These are phyloP conservation scores for Erythrobasidium yunnanense DNA, from an alignment of 768 basidiomycete species.

Conservation along the genomic window DNA sequence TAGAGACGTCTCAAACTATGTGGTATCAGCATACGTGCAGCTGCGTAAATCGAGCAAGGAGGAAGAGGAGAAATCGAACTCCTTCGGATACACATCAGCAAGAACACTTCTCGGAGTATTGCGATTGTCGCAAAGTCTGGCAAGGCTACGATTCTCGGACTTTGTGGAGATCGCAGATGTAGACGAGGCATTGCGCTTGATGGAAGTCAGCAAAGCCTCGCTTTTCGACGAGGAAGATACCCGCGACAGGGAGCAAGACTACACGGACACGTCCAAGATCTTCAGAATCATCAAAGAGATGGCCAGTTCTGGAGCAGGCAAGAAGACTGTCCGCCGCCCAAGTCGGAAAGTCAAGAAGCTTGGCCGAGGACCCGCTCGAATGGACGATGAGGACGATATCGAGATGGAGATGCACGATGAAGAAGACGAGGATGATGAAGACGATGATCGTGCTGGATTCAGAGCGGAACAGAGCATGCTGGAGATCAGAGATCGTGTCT, in stretches of 20 bases:
- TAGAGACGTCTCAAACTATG: conserved; percentile 72
- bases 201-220: conserved; percentile 92
- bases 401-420: conserved; percentile 43
- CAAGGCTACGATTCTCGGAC: conserved; percentile 74
- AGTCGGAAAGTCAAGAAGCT: conserved; percentile 23
- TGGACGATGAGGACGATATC: conserved; percentile 39
- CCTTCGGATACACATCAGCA: conserved; percentile 87
- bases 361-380: conserved; percentile 14
- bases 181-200: conserved; percentile 88
- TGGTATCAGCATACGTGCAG: conserved; percentile 90
- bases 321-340: conserved; percentile 27
- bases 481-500: conserved; percentile 73
- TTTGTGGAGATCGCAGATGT: conserved; percentile 75
- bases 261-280: conserved; percentile 69
- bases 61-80: conserved; percentile 74
- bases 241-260: conserved; percentile 61
- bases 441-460: conserved; percentile 53
- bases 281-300: conserved; percentile 84
- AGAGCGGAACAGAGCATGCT: conserved; percentile 66
- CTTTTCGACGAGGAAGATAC: conserved; percentile 67
- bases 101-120: conserved; percentile 89
- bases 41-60: conserved; percentile 86
- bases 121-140: conserved; percentile 86
- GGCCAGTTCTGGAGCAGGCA: conserved; percentile 42
- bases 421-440: conserved; percentile 52